Conservation (phyloP, 2,329 filamentous ascomycete genomes). For the Trichophyton benhamiae region DNA sequence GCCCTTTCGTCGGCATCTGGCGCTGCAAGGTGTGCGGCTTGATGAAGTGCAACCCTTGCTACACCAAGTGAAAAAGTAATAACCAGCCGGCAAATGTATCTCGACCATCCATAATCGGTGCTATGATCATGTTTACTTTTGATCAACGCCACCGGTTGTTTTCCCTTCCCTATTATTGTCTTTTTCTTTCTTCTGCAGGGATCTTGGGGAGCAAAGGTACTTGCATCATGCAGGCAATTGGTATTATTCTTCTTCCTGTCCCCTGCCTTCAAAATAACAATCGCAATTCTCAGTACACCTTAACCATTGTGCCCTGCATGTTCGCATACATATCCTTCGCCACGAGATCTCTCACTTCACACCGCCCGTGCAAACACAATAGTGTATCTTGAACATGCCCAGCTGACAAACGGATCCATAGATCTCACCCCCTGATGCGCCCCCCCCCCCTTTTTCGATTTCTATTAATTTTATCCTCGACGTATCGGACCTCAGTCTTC, state of each 20-base stretch:
- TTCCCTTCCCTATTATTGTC: too few relatives aligned
- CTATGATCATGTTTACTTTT: neutral
- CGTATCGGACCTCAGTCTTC: neutral
- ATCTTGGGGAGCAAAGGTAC: neutral
- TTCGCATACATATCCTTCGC: neutral
- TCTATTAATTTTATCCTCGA: neutral
- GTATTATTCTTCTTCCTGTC: neutral
- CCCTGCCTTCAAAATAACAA: neutral
- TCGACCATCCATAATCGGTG: too few relatives aligned
- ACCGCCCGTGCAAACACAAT: neutral
- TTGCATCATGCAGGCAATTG: conserved; percentile 1
- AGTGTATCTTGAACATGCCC: neutral
- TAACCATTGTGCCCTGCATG: neutral
- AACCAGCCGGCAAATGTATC: too few relatives aligned
- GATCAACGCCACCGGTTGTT: neutral
- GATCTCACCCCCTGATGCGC: neutral
- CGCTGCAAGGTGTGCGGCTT: conserved; percentile 33
- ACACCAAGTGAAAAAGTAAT: conserved; percentile 16
- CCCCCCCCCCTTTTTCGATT: neutral
- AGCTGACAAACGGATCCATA: neutral
- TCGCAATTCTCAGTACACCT: neutral
- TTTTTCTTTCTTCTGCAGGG: neutral
- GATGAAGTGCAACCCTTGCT: conserved; percentile 31
- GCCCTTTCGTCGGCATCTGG: conserved; percentile 32
- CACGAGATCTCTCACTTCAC: neutral